phyloP scores from a whole-genome alignment of 306 rosid species.

The Citrullus amarus region DNA sequence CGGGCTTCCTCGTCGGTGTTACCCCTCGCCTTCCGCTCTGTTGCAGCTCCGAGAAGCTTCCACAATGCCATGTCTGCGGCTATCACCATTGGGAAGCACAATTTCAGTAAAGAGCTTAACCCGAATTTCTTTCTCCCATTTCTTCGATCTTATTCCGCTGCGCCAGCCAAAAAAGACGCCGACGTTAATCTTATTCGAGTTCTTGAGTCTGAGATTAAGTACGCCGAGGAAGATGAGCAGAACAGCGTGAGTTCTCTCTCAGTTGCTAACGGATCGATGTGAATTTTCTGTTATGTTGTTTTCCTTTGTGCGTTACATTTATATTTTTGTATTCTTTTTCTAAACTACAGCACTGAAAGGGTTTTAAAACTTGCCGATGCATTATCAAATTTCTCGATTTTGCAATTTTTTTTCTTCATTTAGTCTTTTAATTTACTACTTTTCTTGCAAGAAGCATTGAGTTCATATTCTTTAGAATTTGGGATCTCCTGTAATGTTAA shows the following conservation, averaged over 20 bases:
- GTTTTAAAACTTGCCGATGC: background rate
- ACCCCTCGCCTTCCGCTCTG: conserved; percentile 29
- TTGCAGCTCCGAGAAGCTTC: conserved; percentile 33
- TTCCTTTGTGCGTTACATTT: background rate
- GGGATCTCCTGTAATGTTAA: background rate
- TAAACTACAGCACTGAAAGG: background rate
- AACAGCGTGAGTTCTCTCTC: conserved; percentile 2
- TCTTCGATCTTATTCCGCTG: conserved; percentile 28
- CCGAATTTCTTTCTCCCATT: conserved; percentile 21
- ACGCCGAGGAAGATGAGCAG: conserved; percentile 29
- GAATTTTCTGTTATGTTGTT: background rate
- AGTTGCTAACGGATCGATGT: background rate
- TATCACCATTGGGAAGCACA: conserved; percentile 12
- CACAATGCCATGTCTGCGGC: conserved; percentile 25
- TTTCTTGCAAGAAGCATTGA: background rate
- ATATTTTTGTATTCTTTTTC: background rate
- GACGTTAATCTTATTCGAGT: conserved; percentile 25
- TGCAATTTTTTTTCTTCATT: background rate
- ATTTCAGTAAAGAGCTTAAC: conserved; percentile 10
- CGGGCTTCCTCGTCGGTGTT: conserved; percentile 36
- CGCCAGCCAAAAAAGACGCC: conserved; percentile 15
- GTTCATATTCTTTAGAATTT: background rate
- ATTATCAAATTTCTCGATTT: background rate
- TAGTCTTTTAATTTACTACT: background rate
- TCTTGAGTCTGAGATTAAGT: conserved; percentile 46